A percentile compares a stretch with the other conserved stretches of the same genome.
These are phyloP conservation scores for Fusarium illudens DNA, from an alignment of 2,329 filamentous ascomycete species.

Conservation along the genomic window DNA sequence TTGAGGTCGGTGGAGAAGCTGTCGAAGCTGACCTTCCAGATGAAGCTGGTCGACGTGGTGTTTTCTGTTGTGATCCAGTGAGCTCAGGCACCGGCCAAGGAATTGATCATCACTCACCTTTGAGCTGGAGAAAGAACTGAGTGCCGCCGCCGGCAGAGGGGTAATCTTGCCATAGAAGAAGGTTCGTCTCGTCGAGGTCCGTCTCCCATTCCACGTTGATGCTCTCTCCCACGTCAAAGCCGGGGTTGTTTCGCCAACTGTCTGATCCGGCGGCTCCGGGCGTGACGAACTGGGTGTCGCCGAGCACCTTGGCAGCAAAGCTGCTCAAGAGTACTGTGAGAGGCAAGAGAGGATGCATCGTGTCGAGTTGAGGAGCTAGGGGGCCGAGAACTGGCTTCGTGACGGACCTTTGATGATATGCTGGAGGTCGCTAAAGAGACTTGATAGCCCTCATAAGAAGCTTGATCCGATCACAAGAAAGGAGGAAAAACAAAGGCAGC, in stretches of 20 bases:
- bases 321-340: slow-evolving; percentile 10
- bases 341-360: slow-evolving; percentile 16
- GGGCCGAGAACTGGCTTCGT: neutral
- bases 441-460: neutral
- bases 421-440: neutral
- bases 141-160: slow-evolving; percentile 15
- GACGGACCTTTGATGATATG: neutral
- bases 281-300: slow-evolving; percentile 21
- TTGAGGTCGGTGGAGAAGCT: slow-evolving; percentile 14
- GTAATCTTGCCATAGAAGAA: slow-evolving; percentile 38
- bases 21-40: slow-evolving; percentile 32
- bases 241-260: slow-evolving; percentile 37
- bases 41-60: slow-evolving; percentile 29
- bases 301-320: slow-evolving; percentile 1
- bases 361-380: neutral
- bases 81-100: neutral
- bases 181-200: slow-evolving; percentile 24
- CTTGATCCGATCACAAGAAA: neutral
- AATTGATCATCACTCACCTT: neutral
- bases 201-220: slow-evolving; percentile 39
- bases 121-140: slow-evolving; percentile 7
- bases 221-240: slow-evolving; percentile 31
- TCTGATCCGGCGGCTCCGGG: slow-evolving; percentile 28
- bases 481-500: neutral
- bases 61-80: slow-evolving; percentile 22